Base-by-base conservation (phyloP, 495 filamentous ascomycete species). In the Tetracladium setigerum region DNA sequence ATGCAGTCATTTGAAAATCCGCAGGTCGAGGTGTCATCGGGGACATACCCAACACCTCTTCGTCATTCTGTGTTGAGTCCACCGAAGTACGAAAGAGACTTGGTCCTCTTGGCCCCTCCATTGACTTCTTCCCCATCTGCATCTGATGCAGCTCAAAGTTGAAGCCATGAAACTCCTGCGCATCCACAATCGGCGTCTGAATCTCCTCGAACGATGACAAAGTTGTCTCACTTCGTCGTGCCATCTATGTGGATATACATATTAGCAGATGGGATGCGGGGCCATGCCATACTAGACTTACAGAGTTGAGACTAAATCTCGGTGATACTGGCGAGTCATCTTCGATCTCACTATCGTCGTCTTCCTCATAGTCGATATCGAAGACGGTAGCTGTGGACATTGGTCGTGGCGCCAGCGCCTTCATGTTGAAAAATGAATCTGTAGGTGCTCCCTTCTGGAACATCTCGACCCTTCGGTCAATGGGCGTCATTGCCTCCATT, bases 81-180 rank as follows among this genome's bases (percentile, higher is more conserved):
- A 65, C 70, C 43, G 71, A 82, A 30, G 68, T 70, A 46, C 87
- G 77, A 67, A 96, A 96, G n/a, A 96, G 71, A 68, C 95, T 90
- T 2, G 89, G 90, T 4, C 90, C 89, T 51, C 70, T 73, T 5
- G 89, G 89, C 17, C 89, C 89, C 57, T 88, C 77, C 1, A 89
- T 82, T 31, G 79, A 69, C 57, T 80, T 84, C 44, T 68, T 55
- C 55, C 24, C 58, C 39, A 39, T 63, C 61, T 0, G 65, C 22
- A 27, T 27, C 22, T 27, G 22, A 27, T 27, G 22, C 55, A 52
- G 63, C 58, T 61, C 55, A 37, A 81, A 80, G 39, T 72, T 58
- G 57, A 76, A 74, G 18, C 55, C 54, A 14, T 52, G 46, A 47
- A 67, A 59, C 19, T 59, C 50, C 11, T 56, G 24, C 31, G 78